phyloP scores from a whole-genome alignment of 352 stramenopile species.

The Blastocystis sp. region DNA sequence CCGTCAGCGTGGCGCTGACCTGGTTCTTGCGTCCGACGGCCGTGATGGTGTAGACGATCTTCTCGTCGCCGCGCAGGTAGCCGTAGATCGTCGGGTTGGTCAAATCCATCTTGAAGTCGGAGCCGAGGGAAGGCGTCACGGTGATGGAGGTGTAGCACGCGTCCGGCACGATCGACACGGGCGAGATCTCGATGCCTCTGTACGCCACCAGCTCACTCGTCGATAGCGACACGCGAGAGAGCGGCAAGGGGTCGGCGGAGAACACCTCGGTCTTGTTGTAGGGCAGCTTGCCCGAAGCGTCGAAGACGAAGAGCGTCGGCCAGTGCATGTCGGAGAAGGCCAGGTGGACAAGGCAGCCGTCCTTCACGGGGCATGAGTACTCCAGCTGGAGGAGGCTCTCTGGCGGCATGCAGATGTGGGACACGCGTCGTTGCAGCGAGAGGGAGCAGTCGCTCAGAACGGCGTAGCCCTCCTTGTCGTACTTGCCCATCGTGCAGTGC shows the following conservation, averaged over 20 bases:
- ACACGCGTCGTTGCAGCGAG: not conserved
- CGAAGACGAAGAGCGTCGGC: not conserved
- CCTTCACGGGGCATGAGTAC: not conserved
- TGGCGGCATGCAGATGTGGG: too few species aligned
- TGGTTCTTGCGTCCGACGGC: not conserved
- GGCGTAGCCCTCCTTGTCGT: not conserved
- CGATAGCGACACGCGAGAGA: not conserved
- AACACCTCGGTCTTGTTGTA: not conserved
- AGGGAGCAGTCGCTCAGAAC: not conserved
- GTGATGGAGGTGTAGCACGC: slow-evolving; percentile 19
- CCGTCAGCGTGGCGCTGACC: not conserved
- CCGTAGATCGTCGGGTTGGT: not conserved
- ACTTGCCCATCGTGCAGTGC: slow-evolving; percentile 1
- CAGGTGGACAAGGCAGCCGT: not conserved
- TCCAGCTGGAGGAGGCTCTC: too few species aligned
- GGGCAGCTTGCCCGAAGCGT: too few species aligned
- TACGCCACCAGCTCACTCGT: slow-evolving; percentile 1
- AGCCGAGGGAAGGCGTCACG: slow-evolving; percentile 13
- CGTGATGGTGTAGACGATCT: slow-evolving; percentile 23
- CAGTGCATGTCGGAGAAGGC: not conserved
- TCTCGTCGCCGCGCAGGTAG: not conserved
- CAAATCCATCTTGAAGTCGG: not conserved
- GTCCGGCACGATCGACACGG: not conserved
- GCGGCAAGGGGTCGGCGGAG: not conserved
- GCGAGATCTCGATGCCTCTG: not conserved